phyloP scores from a whole-genome alignment of 352 stramenopile genomes.

The Globisporangium takayamanum region DNA sequence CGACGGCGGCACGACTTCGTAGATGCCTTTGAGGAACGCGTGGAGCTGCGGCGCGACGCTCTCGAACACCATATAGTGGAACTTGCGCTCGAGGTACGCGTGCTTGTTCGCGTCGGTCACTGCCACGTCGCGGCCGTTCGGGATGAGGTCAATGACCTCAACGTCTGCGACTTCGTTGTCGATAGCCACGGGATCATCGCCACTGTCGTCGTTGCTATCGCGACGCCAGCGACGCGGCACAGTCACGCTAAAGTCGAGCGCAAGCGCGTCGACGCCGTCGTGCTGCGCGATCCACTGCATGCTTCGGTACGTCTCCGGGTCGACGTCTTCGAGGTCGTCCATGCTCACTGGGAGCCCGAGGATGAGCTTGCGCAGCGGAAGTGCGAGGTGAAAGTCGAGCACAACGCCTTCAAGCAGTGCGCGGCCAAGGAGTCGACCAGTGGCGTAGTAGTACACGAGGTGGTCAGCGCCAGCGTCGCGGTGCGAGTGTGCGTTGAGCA shows the following conservation, averaged over 20 bases:
- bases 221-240: constrained; percentile 9
- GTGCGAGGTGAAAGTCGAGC: constrained; percentile 91
- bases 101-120: constrained; percentile 95
- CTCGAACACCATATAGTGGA: constrained; percentile 93
- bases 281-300: constrained; percentile 64
- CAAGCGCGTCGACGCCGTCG: constrained; percentile 41
- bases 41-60: constrained; percentile 87
- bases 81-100: constrained; percentile 89
- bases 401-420: constrained; percentile 89
- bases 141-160: constrained; percentile 50
- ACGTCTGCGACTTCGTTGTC: background rate
- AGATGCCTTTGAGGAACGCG: constrained; percentile 93
- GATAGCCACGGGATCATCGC: background rate
- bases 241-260: constrained; percentile 60
- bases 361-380: constrained; percentile 96
- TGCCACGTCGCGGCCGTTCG: constrained; percentile 53
- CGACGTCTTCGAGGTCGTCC: constrained; percentile 89
- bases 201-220: constrained; percentile 2
- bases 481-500: constrained; percentile 57
- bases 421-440: constrained; percentile 48
- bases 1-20: constrained; percentile 93
- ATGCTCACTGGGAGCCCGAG: constrained; percentile 92
- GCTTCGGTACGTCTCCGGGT: constrained; percentile 51
- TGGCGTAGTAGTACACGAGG: constrained; percentile 55
- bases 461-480: constrained; percentile 59